These are phyloP conservation scores for Aspergillus proliferans DNA, from an alignment of 2,329 filamentous ascomycete species.

Conservation along the genomic window DNA sequence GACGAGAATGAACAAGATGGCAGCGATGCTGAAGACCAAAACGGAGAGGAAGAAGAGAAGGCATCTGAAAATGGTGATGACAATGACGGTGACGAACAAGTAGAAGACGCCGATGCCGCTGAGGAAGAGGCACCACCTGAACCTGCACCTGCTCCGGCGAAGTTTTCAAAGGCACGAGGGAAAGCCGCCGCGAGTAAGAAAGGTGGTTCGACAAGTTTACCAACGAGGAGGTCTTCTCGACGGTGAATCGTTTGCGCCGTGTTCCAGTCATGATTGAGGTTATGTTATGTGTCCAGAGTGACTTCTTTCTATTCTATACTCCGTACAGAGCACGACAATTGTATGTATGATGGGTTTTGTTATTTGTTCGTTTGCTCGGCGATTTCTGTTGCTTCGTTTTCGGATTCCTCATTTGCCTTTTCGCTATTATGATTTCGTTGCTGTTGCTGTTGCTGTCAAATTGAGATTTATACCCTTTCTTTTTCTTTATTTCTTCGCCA, in stretches of 20 bases:
- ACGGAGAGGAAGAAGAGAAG: conserved; percentile 9
- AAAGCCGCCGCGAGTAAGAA: neutral
- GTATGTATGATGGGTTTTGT: neutral
- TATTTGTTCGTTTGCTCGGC: neutral
- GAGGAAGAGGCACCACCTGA: conserved; percentile 4
- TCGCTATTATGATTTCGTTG: neutral
- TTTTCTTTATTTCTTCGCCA: conserved; percentile 55
- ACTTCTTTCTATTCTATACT: conserved; percentile 1
- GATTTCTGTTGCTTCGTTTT: neutral
- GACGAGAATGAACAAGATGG: conserved; percentile 11
- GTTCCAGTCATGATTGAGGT: neutral
- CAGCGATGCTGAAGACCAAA: conserved; percentile 13
- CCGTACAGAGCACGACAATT: neutral
- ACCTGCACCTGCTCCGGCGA: neutral
- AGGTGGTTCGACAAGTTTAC: conserved; percentile 6
- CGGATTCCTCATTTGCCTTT: neutral
- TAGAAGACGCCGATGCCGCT: conserved; percentile 5
- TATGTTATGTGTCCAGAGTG: neutral
- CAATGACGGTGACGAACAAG: conserved; percentile 22
- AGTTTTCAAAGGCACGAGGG: neutral
- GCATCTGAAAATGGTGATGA: conserved; percentile 5
- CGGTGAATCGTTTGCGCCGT: neutral
- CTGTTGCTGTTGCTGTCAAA: neutral
- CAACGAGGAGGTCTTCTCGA: conserved; percentile 16
- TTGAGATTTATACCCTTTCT: conserved; percentile 10